These are phyloP conservation scores for Trichomonas tenax DNA, from an alignment of 208 protist genomes.

Conservation along the genomic window DNA sequence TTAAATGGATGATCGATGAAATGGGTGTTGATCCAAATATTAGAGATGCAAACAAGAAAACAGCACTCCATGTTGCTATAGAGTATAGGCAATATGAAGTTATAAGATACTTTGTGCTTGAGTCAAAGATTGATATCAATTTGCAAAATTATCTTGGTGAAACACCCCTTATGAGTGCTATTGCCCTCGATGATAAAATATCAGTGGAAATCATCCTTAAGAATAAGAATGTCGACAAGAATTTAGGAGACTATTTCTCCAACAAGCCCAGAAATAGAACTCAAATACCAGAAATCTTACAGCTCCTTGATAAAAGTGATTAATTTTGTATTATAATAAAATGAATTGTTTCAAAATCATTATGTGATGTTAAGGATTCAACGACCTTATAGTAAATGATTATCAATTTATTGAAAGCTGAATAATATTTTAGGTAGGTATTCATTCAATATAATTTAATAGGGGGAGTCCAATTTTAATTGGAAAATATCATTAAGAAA, in stretches of 20 bases:
- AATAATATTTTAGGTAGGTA: too few species aligned
- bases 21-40: not conserved
- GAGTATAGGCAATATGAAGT: not conserved
- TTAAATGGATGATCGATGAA: not conserved
- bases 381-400: too few species aligned
- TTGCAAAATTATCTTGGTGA: not conserved
- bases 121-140: not conserved
- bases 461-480: too few species aligned
- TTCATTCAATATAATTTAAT: too few species aligned
- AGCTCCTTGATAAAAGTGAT: not conserved
- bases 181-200: not conserved
- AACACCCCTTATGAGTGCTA: not conserved
- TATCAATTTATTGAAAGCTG: too few species aligned
- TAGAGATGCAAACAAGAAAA: not conserved
- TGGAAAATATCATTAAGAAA: too few species aligned
- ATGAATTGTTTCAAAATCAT: too few species aligned
- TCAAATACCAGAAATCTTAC: not conserved
- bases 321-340: too few species aligned
- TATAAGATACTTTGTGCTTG: not conserved
- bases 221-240: not conserved
- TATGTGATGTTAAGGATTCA: too few species aligned
- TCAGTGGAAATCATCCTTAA: not conserved
- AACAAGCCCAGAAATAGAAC: not conserved
- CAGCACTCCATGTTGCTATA: not conserved
- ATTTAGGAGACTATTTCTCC: not conserved